A percentile compares a stretch with the other conserved stretches of the same genome.
phyloP scores from a whole-genome alignment of 1,284 basidiomycete genomes.

The Apiotrichum mycotoxinovorans region DNA sequence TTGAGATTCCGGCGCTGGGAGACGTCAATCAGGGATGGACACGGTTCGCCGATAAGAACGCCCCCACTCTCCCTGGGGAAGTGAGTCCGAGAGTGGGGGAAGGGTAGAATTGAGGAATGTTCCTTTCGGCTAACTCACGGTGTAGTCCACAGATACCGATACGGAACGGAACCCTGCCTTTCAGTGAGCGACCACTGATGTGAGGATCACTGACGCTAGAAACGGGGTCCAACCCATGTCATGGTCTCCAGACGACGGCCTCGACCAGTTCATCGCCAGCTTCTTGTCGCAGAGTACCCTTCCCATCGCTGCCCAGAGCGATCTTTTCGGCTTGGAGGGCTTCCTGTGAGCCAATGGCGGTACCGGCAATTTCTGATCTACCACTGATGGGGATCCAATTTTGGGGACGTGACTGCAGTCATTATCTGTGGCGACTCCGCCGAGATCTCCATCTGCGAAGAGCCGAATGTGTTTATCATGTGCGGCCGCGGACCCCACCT shows the following conservation, averaged over 20 bases:
- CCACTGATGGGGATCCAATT: too few species aligned
- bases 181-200: not conserved
- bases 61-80: not conserved
- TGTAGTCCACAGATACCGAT: too few species aligned
- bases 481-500: too few species aligned
- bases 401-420: too few species aligned
- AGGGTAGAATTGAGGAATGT: too few species aligned
- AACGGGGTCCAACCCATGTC: not conserved
- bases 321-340: not conserved
- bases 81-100: not conserved
- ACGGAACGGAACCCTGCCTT: not conserved
- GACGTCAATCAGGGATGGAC: not conserved
- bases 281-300: not conserved
- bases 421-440: too few species aligned
- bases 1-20: slow-evolving; percentile 3
- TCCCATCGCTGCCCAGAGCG: not conserved
- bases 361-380: not conserved
- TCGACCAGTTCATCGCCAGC: slow-evolving; percentile 1
- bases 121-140: too few species aligned
- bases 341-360: not conserved
- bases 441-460: too few species aligned
- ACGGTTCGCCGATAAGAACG: not conserved
- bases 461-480: too few species aligned
- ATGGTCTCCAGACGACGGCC: not conserved
- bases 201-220: not conserved